Percentiles rank a stretch among this genome's conserved stretches.
Conservation (phyloP, 768 basidiomycete genomes). For the Lactarius sp. region DNA sequence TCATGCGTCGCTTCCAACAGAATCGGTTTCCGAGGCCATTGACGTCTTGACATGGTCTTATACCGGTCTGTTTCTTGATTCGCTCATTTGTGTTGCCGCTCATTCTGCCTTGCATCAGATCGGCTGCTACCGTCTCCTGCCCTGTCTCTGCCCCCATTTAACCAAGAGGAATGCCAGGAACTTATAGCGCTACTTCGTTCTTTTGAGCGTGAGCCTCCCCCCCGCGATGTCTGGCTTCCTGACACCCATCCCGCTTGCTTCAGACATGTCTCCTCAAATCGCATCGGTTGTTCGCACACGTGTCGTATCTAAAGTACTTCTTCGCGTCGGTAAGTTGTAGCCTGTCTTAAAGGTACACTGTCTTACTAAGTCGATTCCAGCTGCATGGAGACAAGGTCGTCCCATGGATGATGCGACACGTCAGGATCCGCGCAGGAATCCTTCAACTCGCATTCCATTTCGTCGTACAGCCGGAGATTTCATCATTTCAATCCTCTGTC, state of each 20-base stretch:
- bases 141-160: conserved; percentile 60
- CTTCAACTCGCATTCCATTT: conserved; percentile 36
- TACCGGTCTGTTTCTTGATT: conserved; percentile 45
- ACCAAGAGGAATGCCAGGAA: conserved; percentile 72
- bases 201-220: conserved; percentile 29
- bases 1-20: conserved; percentile 52
- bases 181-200: conserved; percentile 55
- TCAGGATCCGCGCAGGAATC: conserved; percentile 1
- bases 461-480: conserved; percentile 51
- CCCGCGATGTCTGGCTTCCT: conserved; percentile 4
- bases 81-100: neutral
- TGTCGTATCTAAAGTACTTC: conserved; percentile 23
- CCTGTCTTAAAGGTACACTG: neutral
- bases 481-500: conserved; percentile 56
- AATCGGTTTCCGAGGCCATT: conserved; percentile 61
- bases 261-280: conserved; percentile 3
- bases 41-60: conserved; percentile 78
- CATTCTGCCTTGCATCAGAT: conserved; percentile 38
- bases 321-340: conserved; percentile 22
- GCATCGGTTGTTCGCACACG: conserved; percentile 23
- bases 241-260: neutral
- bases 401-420: conserved; percentile 20
- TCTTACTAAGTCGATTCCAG: conserved; percentile 11
- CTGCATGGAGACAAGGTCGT: conserved; percentile 23
- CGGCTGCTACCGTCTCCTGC: conserved; percentile 60